Base-by-base conservation (phyloP, 225 moss, liverwort and hornwort species). In the Pleurozium schreberi region DNA sequence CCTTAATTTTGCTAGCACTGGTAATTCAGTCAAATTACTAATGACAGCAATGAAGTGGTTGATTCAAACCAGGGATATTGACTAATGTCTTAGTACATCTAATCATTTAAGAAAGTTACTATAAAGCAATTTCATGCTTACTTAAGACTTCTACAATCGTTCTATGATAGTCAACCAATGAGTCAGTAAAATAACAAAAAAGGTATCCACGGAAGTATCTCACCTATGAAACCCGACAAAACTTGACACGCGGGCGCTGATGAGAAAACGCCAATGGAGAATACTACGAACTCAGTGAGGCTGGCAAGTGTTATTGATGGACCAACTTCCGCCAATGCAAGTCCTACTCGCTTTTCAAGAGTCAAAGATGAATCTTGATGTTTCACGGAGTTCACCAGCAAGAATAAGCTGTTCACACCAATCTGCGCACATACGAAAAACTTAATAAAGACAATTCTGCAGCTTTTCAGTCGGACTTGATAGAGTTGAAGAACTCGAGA, bases 271-370 rank as follows among this genome's bases (percentile, higher is more conserved):
- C 97, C 98, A 79, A 97, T 92, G 57, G 96, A 92, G 93, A 97
- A 96, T 55, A 95, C 98, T 53, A 92, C 70, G 65, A 96, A 93
- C 93, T 99, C 97, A 75, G 96, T 95, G 30, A 99, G 78, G 91
- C 96, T 96, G 85, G 98, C 94, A 82, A 99, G 96, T 80, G 97
- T 96, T 63, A 99, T 96, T 42, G 98, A 99, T 33, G 98, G 98
- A 49, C 98, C 98, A 81, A 97, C 98, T 96, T 97, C 98, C 85
- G 94, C 88, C 91, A 97, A 88, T 77, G 95, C 96, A 83, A 88
- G 89, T 38, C 96, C 98, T 65, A 99, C 90, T 70, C 93, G 95
- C 80, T 84, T 93, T 89, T 99, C 97, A 83, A 95, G 87, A 78
- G 95, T 84, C 66, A 92, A 87, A 43, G 85, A 52, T n/a, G 42